Conservation (phyloP, 2,329 filamentous ascomycete species). For the Cladobotryum protrusum region DNA sequence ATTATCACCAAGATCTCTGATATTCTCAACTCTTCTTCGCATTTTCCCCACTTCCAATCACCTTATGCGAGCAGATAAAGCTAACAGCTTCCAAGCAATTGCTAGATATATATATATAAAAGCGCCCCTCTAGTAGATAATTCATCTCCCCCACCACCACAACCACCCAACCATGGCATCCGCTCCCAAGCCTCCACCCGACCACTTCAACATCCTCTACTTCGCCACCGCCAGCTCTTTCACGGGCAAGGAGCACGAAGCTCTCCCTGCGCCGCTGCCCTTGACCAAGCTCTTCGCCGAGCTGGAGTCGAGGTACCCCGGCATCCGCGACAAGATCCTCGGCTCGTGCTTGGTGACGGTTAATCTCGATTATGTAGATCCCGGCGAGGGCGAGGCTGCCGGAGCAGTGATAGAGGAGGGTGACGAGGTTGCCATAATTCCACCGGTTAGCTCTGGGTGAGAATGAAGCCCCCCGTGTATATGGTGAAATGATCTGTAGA, state of each 20-base stretch:
- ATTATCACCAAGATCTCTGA: conserved; percentile 72
- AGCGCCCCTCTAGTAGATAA: neutral
- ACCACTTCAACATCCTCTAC: conserved; percentile 75
- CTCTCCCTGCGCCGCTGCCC: conserved; percentile 58
- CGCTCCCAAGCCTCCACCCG: conserved; percentile 38
- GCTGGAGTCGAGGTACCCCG: conserved; percentile 64
- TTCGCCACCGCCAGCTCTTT: conserved; percentile 70
- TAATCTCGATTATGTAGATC: conserved; percentile 74
- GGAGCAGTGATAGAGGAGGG: conserved; percentile 55
- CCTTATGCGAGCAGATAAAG: neutral
- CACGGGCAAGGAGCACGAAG: conserved; percentile 62
- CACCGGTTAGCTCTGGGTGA: conserved; percentile 78
- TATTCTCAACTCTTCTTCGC: conserved; percentile 13
- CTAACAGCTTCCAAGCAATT: neutral
- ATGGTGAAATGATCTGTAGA: neutral
- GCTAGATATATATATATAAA: neutral
- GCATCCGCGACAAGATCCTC: conserved; percentile 63
- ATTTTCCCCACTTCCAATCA: neutral
- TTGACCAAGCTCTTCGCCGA: conserved; percentile 56
- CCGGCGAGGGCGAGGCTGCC: conserved; percentile 38
- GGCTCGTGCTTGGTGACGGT: conserved; percentile 70
- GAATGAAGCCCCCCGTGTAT: neutral
- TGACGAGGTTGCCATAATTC: conserved; percentile 83
- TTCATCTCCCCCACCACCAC: neutral
- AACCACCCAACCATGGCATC: conserved; percentile 25